Evolutionary conservation across 495 filamentous ascomycete genomes (phyloP).

Genomic region (Terfezia boudieri): DNA sequence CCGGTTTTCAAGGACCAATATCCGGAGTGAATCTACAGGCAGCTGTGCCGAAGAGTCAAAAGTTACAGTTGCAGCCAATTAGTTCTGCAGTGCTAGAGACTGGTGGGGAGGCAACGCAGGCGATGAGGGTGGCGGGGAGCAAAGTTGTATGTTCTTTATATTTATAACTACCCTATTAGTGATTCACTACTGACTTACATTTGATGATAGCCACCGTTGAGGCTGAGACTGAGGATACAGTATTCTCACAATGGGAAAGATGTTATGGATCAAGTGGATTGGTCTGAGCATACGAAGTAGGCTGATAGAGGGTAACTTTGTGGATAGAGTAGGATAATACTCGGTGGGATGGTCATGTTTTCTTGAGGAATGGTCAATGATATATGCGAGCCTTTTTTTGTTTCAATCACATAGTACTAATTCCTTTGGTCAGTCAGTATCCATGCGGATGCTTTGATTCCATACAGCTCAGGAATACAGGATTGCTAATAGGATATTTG

Average conservation of each 20-base stretch:
- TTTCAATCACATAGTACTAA: no score
- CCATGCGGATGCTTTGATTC: no score
- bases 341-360: no score
- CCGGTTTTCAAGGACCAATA: constrained; percentile 38
- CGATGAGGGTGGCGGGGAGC: constrained; percentile 61
- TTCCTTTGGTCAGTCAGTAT: no score
- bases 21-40: constrained; percentile 63
- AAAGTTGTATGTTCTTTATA: constrained; percentile 50
- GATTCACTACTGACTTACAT: constrained; percentile 16
- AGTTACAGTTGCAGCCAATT: constrained; percentile 69
- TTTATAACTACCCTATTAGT: not conserved
- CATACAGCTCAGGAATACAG: no score
- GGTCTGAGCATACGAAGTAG: constrained; percentile 40
- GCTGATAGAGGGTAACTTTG: no score
- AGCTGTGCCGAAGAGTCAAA: constrained; percentile 88
- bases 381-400: no score
- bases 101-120: constrained; percentile 65
- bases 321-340: no score
- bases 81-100: constrained; percentile 50
- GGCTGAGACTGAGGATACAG: constrained; percentile 64
- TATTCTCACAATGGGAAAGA: constrained; percentile 49
- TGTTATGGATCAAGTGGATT: constrained; percentile 84
- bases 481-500: no score
- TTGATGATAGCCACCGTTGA: constrained; percentile 34
- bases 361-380: no score